Conservation (phyloP, 352 stramenopile species). For the Plasmopara muralis region DNA sequence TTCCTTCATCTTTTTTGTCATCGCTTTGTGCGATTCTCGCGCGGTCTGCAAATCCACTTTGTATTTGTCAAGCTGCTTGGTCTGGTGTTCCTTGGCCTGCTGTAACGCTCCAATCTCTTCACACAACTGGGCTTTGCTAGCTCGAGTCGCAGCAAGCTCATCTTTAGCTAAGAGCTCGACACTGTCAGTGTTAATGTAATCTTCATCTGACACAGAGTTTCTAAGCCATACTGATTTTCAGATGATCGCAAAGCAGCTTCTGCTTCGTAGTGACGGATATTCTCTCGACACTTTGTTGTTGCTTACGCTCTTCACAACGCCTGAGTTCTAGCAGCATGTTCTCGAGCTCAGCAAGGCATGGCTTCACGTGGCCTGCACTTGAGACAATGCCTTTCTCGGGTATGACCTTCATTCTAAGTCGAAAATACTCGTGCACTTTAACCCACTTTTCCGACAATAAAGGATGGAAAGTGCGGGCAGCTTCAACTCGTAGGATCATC, state of each 20-base stretch:
- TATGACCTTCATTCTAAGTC: constrained; percentile 11
- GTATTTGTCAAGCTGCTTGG: constrained; percentile 37
- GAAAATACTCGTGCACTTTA: too few relatives aligned
- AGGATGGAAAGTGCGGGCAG: too few relatives aligned
- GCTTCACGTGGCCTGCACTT: constrained; percentile 5
- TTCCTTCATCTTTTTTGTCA: constrained; percentile 40
- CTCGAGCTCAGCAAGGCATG: constrained; percentile 42
- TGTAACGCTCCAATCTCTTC: constrained; percentile 52
- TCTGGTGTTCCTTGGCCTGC: constrained; percentile 37
- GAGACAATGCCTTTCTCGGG: constrained; percentile 9
- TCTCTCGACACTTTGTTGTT: constrained; percentile 36
- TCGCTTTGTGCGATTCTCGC: constrained; percentile 34
- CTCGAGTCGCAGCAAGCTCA: constrained; percentile 37
- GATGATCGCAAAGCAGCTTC: constrained; percentile 49
- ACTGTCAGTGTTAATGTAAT: background rate
- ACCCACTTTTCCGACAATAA: too few relatives aligned
- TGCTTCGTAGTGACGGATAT: constrained; percentile 39
- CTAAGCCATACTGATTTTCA: constrained; percentile 30
- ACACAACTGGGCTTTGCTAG: constrained; percentile 44
- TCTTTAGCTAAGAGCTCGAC: constrained; percentile 35
- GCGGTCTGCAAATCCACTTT: constrained; percentile 40
- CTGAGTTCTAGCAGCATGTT: constrained; percentile 47
- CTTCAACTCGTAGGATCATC: too few relatives aligned
- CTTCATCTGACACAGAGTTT: background rate
- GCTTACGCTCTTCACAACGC: constrained; percentile 40